A percentile compares a stretch with the other conserved stretches of the same genome.
These are phyloP conservation scores for Camelina laxa DNA, from an alignment of 345 rosid genomes.

Conservation along the genomic window DNA sequence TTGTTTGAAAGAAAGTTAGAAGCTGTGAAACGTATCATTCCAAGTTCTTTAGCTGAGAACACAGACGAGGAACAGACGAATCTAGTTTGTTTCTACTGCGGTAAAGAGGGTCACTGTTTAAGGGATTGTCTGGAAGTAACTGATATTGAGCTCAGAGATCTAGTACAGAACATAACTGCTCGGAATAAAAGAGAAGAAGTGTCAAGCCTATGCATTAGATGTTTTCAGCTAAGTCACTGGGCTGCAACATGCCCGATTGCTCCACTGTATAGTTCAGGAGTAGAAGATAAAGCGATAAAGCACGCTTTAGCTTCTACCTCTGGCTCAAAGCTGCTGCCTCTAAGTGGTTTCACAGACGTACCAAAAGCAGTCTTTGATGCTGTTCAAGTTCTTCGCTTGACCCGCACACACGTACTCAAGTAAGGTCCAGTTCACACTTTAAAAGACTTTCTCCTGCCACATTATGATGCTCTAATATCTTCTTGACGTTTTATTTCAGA, in stretches of 20 bases:
- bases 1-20: conserved; percentile 73
- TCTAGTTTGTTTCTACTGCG: conserved; percentile 69
- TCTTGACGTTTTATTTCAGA: conserved; percentile 43
- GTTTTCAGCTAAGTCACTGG: conserved; percentile 80
- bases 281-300: conserved; percentile 37
- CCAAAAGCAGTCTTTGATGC: conserved; percentile 62
- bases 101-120: conserved; percentile 65
- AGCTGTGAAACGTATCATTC: conserved; percentile 61
- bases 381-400: conserved; percentile 66
- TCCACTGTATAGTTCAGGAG: conserved; percentile 42
- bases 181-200: conserved; percentile 48
- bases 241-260: conserved; percentile 68
- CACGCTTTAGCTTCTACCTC: conserved; percentile 50
- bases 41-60: conserved; percentile 40
- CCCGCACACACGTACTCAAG: conserved; percentile 75
- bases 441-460: neutral
- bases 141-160: conserved; percentile 66
- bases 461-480: neutral
- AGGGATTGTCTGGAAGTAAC: conserved; percentile 64
- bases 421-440: conserved; percentile 39
- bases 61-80: conserved; percentile 42
- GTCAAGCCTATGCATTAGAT: conserved; percentile 63
- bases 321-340: conserved; percentile 35
- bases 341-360: conserved; percentile 41
- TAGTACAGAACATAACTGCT: conserved; percentile 50